phyloP scores from a whole-genome alignment of 306 rosid species.

The Hylodesmum podocarpum region DNA sequence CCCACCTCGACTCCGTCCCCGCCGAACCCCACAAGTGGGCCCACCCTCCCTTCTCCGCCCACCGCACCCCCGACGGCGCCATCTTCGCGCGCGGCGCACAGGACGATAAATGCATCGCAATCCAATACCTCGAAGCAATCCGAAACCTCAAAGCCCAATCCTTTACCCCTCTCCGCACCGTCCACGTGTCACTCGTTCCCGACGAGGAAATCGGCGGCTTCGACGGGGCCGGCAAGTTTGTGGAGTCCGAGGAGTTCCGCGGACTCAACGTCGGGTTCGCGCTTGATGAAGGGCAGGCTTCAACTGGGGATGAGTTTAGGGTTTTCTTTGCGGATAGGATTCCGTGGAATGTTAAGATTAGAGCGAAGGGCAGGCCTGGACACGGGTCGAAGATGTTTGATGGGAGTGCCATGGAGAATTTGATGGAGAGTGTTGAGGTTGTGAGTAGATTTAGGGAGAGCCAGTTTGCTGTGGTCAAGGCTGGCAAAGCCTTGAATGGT shows the following conservation, averaged over 20 bases:
- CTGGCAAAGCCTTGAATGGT: constrained; percentile 61
- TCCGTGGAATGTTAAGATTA: constrained; percentile 73
- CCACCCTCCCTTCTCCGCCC: constrained; percentile 86
- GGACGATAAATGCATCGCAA: constrained; percentile 81
- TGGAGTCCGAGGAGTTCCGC: constrained; percentile 50
- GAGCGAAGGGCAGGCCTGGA: constrained; percentile 66
- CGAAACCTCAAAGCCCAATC: constrained; percentile 42
- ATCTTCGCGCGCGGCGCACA: constrained; percentile 90
- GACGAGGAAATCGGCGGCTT: constrained; percentile 89
- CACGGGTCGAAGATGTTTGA: constrained; percentile 84
- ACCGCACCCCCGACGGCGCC: constrained; percentile 50
- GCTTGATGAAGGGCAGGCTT: constrained; percentile 91
- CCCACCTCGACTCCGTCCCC: constrained; percentile 95
- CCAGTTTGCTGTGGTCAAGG: constrained; percentile 78
- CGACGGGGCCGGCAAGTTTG: constrained; percentile 57
- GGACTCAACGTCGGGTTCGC: constrained; percentile 64
- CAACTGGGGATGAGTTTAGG: constrained; percentile 62
- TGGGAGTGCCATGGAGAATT: constrained; percentile 78
- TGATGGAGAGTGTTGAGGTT: constrained; percentile 79
- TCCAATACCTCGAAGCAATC: constrained; percentile 88
- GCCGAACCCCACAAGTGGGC: constrained; percentile 84
- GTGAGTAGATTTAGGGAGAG: constrained; percentile 68
- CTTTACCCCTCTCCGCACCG: constrained; percentile 58
- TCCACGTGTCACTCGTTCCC: constrained; percentile 75
- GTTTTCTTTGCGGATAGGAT: constrained; percentile 79